phyloP scores from a whole-genome alignment of 176 grass and related monocot species.

The Rhipidocladum racemiflorum region DNA sequence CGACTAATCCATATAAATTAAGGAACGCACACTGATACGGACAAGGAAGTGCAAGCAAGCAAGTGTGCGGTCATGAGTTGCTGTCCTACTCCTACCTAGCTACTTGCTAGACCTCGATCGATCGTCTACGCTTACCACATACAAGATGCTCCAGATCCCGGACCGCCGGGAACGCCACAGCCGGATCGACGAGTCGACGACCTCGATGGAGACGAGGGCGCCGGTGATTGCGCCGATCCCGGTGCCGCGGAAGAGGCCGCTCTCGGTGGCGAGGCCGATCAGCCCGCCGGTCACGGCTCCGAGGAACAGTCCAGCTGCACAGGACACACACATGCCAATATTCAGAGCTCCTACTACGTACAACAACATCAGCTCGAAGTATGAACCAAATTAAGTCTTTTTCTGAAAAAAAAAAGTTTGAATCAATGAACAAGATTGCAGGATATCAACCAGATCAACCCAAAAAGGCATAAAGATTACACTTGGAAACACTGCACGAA shows the following conservation, averaged over 20 bases:
- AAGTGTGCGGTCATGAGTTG: slow-evolving; percentile 30
- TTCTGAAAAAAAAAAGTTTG: neutral
- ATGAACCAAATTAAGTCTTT: neutral
- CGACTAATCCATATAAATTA: neutral
- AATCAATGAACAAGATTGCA: neutral
- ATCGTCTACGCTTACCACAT: slow-evolving; percentile 51
- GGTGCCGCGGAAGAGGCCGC: slow-evolving; percentile 78
- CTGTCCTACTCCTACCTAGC: slow-evolving; percentile 35
- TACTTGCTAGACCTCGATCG: neutral
- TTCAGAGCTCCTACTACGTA: neutral
- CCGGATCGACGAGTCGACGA: slow-evolving; percentile 72
- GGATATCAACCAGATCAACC: neutral
- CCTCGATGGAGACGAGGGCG: slow-evolving; percentile 88
- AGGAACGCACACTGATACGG: neutral
- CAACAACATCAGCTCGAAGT: neutral
- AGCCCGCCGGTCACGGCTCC: slow-evolving; percentile 80
- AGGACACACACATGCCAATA: neutral
- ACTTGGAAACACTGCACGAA: neutral
- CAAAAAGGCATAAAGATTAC: neutral
- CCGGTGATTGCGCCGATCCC: slow-evolving; percentile 83
- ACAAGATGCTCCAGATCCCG: slow-evolving; percentile 83
- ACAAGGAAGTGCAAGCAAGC: slow-evolving; percentile 20
- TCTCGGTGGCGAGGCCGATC: slow-evolving; percentile 85
- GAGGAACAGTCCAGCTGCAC: slow-evolving; percentile 65
- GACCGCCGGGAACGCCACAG: slow-evolving; percentile 65